phyloP scores from a whole-genome alignment of 371 early-diverging fungal genomes.

The Umbelopsis sp. region DNA sequence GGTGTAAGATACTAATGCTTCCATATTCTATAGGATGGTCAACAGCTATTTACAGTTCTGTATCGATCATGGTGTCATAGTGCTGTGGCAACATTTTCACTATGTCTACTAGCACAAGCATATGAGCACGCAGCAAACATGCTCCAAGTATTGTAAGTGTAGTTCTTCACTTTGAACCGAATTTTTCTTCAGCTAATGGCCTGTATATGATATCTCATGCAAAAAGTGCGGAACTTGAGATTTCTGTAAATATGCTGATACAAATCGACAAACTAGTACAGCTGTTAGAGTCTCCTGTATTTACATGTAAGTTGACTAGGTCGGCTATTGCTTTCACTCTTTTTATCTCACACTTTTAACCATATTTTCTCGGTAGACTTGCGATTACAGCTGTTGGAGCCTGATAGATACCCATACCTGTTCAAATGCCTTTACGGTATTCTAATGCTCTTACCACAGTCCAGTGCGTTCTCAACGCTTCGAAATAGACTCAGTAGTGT shows the following conservation, averaged over 20 bases:
- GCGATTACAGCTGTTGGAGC: slow-evolving; percentile 88
- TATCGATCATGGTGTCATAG: slow-evolving; percentile 93
- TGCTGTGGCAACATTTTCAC: slow-evolving; percentile 84
- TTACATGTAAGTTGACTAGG: slow-evolving; percentile 64
- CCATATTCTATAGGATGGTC: slow-evolving; percentile 51
- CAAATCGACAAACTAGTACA: slow-evolving; percentile 95
- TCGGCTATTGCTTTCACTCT: no score
- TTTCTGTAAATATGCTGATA: slow-evolving; percentile 85
- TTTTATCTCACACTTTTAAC: background rate
- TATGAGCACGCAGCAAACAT: slow-evolving; percentile 86
- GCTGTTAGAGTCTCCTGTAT: slow-evolving; percentile 92
- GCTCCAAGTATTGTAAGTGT: slow-evolving; percentile 72
- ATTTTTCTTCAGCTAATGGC: background rate
- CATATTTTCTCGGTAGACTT: slow-evolving; percentile 50
- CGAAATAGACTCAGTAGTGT: slow-evolving; percentile 85
- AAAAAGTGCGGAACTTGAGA: slow-evolving; percentile 82
- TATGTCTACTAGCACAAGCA: slow-evolving; percentile 88
- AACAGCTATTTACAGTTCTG: slow-evolving; percentile 74
- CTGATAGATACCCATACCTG: slow-evolving; percentile 80
- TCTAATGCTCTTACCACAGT: slow-evolving; percentile 92
- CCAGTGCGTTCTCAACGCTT: slow-evolving; percentile 89
- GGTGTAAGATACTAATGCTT: background rate
- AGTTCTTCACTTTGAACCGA: background rate
- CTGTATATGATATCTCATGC: background rate
- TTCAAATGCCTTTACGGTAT: slow-evolving; percentile 90